Conservation (phyloP, 441 rosid species). For the Arabidopsis hybrid region DNA sequence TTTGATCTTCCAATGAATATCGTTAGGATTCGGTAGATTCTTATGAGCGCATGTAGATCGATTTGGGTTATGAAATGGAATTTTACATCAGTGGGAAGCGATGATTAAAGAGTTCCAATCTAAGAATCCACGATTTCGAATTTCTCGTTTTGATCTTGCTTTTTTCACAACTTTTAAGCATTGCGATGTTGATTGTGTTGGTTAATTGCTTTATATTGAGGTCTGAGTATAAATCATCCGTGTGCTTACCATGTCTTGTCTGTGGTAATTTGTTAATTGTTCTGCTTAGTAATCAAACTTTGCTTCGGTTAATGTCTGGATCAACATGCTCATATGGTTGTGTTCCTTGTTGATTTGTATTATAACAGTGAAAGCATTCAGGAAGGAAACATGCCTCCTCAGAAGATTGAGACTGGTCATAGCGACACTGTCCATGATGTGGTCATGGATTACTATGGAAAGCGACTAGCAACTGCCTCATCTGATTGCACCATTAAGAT, state of each 20-base stretch:
- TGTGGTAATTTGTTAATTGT: neutral
- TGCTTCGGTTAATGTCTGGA: neutral
- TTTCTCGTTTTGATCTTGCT: neutral
- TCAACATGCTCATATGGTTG: neutral
- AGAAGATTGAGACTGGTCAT: slow-evolving; percentile 77
- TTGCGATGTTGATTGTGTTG: slow-evolving; percentile 5
- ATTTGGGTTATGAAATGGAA: slow-evolving; percentile 4
- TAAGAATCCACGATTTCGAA: neutral
- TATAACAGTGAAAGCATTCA: slow-evolving; percentile 9
- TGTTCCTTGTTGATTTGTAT: neutral
- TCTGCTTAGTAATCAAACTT: neutral
- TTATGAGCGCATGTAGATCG: neutral
- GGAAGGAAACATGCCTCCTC: slow-evolving; percentile 62
- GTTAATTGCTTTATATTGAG: neutral
- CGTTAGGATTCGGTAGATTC: neutral
- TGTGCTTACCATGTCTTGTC: neutral
- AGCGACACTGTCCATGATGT: slow-evolving; percentile 78
- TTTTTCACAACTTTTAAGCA: neutral
- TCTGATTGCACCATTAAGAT: slow-evolving; percentile 77
- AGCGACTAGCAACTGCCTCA: slow-evolving; percentile 75
- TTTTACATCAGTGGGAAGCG: neutral
- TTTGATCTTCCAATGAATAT: slow-evolving; percentile 6
- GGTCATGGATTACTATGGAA: slow-evolving; percentile 83
- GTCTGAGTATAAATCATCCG: neutral
- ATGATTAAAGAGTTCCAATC: neutral